Percentiles rank a stretch among this genome's conserved stretches.
phyloP scores from a whole-genome alignment of 2,329 filamentous ascomycete species.

The Fusarium newnesense region DNA sequence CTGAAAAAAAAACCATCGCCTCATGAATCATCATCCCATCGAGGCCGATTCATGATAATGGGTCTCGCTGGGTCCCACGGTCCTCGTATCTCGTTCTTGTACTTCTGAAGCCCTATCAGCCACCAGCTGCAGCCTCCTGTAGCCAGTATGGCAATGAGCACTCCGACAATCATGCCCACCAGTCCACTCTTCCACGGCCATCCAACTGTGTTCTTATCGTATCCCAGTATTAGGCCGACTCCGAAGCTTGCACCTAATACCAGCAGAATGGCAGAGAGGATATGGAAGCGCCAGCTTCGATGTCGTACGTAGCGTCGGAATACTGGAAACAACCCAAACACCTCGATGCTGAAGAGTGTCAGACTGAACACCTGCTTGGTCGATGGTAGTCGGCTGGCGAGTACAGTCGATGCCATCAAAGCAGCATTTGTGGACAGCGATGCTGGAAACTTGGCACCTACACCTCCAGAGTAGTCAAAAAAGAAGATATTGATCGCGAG shows the following conservation, averaged over 20 bases:
- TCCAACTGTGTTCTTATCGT: conserved; percentile 50
- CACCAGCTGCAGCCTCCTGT: conserved; percentile 98
- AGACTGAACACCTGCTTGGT: conserved; percentile 96
- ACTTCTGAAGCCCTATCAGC: conserved; percentile 96
- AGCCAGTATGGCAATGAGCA: conserved; percentile 76
- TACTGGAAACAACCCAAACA: conserved; percentile 97
- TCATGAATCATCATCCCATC: conserved; percentile 57
- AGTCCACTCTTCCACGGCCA: conserved; percentile 67
- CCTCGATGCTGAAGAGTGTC: conserved; percentile 95
- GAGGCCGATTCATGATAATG: conserved; percentile 76
- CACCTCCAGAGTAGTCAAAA: conserved; percentile 89
- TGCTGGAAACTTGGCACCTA: conserved; percentile 72
- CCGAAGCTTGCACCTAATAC: conserved; percentile 84
- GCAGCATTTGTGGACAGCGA: conserved; percentile 93
- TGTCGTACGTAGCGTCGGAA: conserved; percentile 90
- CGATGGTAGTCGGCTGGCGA: conserved; percentile 87
- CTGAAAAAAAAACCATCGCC: background rate
- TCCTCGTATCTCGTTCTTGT: conserved; percentile 98
- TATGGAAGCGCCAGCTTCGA: conserved; percentile 83
- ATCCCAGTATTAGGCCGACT: conserved; percentile 71
- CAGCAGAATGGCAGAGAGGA: conserved; percentile 77
- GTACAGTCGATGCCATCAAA: conserved; percentile 93
- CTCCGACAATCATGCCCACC: conserved; percentile 79
- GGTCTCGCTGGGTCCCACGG: conserved; percentile 97
- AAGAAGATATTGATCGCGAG: conserved; percentile 97